These are phyloP conservation scores for Corinectria fuckeliana DNA, from an alignment of 2,329 filamentous ascomycete species.

Conservation along the genomic window DNA sequence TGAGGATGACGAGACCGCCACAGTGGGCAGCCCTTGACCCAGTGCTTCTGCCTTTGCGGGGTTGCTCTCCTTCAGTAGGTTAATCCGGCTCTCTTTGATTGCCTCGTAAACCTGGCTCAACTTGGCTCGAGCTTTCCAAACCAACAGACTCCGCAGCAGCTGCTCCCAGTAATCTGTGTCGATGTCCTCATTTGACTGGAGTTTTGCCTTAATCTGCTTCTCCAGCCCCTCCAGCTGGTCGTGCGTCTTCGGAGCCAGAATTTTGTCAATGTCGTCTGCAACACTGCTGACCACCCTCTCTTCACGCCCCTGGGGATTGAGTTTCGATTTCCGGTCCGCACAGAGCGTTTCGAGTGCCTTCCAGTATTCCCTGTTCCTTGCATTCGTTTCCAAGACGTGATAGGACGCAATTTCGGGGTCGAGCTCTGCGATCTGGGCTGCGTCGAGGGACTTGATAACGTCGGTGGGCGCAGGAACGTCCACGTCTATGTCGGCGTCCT, in stretches of 20 bases:
- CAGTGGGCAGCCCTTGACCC: constrained; percentile 20
- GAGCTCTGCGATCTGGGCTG: constrained; percentile 73
- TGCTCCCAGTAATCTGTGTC: constrained; percentile 99
- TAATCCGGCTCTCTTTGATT: constrained; percentile 73
- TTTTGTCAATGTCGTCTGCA: constrained; percentile 83
- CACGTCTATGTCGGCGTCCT: constrained; percentile 74
- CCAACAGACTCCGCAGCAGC: constrained; percentile 79
- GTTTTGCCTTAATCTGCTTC: constrained; percentile 83
- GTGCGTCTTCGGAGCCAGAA: constrained; percentile 83
- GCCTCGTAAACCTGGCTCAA: constrained; percentile 78
- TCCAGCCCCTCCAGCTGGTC: constrained; percentile 89
- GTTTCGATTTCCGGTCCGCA: constrained; percentile 73
- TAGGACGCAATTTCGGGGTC: constrained; percentile 85
- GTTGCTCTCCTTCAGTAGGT: constrained; percentile 70
- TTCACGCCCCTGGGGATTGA: constrained; percentile 66
- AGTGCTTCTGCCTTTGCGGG: constrained; percentile 63
- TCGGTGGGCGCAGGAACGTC: constrained; percentile 80
- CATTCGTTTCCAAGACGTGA: constrained; percentile 78
- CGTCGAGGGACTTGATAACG: constrained; percentile 76
- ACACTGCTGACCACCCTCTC: constrained; percentile 83
- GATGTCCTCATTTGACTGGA: constrained; percentile 87
- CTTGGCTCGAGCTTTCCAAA: constrained; percentile 92
- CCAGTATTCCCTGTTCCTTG: constrained; percentile 87
- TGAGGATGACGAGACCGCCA: constrained; percentile 8
- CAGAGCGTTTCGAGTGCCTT: constrained; percentile 87